Percentiles rank a stretch among this genome's conserved stretches.
Conservation (phyloP, 2,329 filamentous ascomycete species). For the Penicillium aurantiogriseum region DNA sequence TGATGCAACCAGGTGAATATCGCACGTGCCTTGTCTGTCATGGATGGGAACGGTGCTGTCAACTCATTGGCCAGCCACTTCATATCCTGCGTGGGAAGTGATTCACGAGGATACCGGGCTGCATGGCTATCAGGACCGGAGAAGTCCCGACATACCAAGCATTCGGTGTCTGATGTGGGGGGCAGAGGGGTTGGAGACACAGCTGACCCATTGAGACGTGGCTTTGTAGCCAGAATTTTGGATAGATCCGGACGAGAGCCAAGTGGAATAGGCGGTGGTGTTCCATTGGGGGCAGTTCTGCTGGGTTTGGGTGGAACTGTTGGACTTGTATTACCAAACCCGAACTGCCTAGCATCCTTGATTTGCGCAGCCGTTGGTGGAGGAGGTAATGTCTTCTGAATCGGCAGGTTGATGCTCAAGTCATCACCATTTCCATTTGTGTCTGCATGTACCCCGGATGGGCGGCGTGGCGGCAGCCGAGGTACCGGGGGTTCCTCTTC, state of each 20-base stretch:
- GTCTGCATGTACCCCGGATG: conserved; percentile 20
- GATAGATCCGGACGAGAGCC: conserved; percentile 59
- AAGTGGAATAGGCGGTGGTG: conserved; percentile 53
- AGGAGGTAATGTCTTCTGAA: conserved; percentile 35
- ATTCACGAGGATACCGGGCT: conserved; percentile 68
- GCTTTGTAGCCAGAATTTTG: conserved; percentile 55
- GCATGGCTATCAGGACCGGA: conserved; percentile 76
- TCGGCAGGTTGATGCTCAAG: conserved; percentile 15
- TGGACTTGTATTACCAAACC: conserved; percentile 46
- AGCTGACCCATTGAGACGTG: conserved; percentile 32
- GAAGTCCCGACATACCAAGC: conserved; percentile 84
- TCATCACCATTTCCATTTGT: conserved; percentile 18
- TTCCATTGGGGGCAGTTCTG: conserved; percentile 23
- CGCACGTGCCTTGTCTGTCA: conserved; percentile 85
- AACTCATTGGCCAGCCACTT: conserved; percentile 74
- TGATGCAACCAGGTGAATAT: conserved; percentile 96
- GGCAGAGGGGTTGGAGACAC: conserved; percentile 14
- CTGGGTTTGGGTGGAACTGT: conserved; percentile 11
- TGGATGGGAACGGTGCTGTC: conserved; percentile 73
- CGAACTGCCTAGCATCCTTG: conserved; percentile 43
- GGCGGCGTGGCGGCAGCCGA: conserved; percentile 26
- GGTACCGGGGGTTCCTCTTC: conserved; percentile 19
- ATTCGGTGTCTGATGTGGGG: conserved; percentile 44
- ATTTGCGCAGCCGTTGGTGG: conserved; percentile 34
- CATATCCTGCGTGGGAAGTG: conserved; percentile 67